Conservation (phyloP, 2,329 filamentous ascomycete genomes). For the Fusarium xyrophilum region DNA sequence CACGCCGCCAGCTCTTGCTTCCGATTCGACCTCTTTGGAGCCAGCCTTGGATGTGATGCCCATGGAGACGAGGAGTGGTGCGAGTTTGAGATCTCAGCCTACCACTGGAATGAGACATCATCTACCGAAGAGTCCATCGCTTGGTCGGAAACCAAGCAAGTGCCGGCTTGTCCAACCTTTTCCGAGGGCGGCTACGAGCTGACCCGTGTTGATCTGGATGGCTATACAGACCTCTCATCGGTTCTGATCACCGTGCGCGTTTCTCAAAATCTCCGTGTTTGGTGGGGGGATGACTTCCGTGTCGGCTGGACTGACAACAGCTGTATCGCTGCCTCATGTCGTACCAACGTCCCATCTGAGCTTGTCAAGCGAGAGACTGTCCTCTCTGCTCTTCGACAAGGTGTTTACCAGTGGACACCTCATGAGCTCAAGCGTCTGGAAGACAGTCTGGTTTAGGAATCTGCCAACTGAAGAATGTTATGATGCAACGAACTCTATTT, state of each 20-base stretch:
- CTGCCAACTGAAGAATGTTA: conserved; percentile 39
- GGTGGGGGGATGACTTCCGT: conserved; percentile 53
- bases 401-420: conserved; percentile 47
- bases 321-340: conserved; percentile 49
- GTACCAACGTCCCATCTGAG: conserved; percentile 38
- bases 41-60: conserved; percentile 50
- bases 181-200: conserved; percentile 46
- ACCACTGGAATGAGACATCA: conserved; percentile 46
- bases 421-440: conserved; percentile 45
- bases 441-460: conserved; percentile 44
- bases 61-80: conserved; percentile 48
- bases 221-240: conserved; percentile 50
- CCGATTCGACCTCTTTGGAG: conserved; percentile 50
- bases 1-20: conserved; percentile 49
- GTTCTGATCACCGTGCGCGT: conserved; percentile 50
- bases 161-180: conserved; percentile 49
- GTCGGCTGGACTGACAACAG: conserved; percentile 53
- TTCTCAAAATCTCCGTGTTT: conserved; percentile 48
- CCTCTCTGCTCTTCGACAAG: conserved; percentile 42
- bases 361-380: conserved; percentile 45
- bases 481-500: conserved; percentile 8
- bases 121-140: conserved; percentile 47
- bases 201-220: conserved; percentile 47
- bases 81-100: conserved; percentile 53
- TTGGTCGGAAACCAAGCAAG: conserved; percentile 51